Percentiles rank a stretch among this genome's conserved stretches.
phyloP scores from a whole-genome alignment of 768 basidiomycete genomes.

The Termitomyces sp. region DNA sequence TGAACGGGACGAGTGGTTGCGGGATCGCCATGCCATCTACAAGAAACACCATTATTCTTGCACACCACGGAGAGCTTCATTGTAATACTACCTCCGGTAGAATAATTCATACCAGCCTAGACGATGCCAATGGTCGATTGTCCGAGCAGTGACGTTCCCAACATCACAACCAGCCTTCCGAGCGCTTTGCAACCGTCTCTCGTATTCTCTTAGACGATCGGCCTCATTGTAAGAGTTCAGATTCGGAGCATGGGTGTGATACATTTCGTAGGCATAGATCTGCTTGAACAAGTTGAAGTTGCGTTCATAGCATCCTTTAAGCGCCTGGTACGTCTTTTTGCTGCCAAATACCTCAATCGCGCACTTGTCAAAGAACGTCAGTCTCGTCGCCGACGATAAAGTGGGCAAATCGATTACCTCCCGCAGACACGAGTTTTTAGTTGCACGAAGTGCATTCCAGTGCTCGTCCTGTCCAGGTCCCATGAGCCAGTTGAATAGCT shows the following conservation, averaged over 20 bases:
- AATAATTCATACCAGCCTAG: slow-evolving; percentile 77
- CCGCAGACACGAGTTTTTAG: slow-evolving; percentile 79
- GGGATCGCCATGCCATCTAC: slow-evolving; percentile 66
- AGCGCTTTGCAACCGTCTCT: slow-evolving; percentile 64
- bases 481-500: slow-evolving; percentile 78
- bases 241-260: slow-evolving; percentile 32
- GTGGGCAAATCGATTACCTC: slow-evolving; percentile 42
- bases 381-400: background rate
- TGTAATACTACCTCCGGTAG: slow-evolving; percentile 49
- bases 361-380: slow-evolving; percentile 41
- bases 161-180: slow-evolving; percentile 66
- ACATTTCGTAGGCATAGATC: slow-evolving; percentile 68
- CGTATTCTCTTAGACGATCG: slow-evolving; percentile 67
- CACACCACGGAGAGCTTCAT: background rate
- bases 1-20: slow-evolving; percentile 48
- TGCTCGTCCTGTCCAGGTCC: slow-evolving; percentile 67
- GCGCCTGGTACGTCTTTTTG: slow-evolving; percentile 79
- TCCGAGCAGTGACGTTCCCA: slow-evolving; percentile 68
- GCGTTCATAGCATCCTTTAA: slow-evolving; percentile 83
- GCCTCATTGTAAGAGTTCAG: slow-evolving; percentile 46
- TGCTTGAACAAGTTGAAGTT: slow-evolving; percentile 85
- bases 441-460: slow-evolving; percentile 73
- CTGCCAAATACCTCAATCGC: slow-evolving; percentile 65
- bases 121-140: slow-evolving; percentile 77
- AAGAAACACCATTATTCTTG: slow-evolving; percentile 6